Evolutionary conservation across 345 rosid genomes (phyloP).

Genomic region (Heritiera fomes): DNA sequence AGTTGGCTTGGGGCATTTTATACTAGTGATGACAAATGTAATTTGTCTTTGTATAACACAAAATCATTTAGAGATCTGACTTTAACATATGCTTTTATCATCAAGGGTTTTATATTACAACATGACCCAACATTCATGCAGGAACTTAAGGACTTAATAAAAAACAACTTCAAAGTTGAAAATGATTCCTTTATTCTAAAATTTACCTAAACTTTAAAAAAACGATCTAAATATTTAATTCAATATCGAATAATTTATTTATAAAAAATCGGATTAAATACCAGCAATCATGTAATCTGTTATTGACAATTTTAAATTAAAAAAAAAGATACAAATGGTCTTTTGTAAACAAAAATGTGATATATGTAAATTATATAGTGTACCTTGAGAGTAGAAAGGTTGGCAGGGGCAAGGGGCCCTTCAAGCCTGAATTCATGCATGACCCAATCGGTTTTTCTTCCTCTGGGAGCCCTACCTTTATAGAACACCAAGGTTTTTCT

Average conservation of each 20-base stretch:
- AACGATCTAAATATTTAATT: too few species aligned
- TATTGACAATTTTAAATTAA: too few species aligned
- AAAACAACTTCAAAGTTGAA: neutral
- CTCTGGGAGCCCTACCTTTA: slow-evolving; percentile 92
- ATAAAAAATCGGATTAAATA: too few species aligned
- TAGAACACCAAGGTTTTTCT: slow-evolving; percentile 92
- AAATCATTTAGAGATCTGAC: slow-evolving; percentile 6
- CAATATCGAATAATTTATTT: too few species aligned
- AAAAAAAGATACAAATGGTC: too few species aligned
- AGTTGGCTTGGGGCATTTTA: too few species aligned
- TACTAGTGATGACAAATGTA: neutral
- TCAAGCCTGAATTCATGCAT: slow-evolving; percentile 93
- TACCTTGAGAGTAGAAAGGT: slow-evolving; percentile 42
- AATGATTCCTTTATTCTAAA: neutral
- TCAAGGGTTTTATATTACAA: neutral
- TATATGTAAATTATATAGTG: too few species aligned
- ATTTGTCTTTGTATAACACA: neutral
- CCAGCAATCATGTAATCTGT: too few species aligned
- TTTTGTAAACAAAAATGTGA: too few species aligned
- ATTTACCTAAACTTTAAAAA: too few species aligned
- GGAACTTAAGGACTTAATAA: neutral
- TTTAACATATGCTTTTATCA: neutral
- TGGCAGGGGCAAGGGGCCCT: slow-evolving; percentile 47
- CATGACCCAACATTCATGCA: slow-evolving; percentile 10
- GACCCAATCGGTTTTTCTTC: slow-evolving; percentile 79